A percentile compares a stretch with the other conserved stretches of the same genome.
Conservation (phyloP, 2,329 filamentous ascomycete genomes). For the Cercospora citrullina region DNA sequence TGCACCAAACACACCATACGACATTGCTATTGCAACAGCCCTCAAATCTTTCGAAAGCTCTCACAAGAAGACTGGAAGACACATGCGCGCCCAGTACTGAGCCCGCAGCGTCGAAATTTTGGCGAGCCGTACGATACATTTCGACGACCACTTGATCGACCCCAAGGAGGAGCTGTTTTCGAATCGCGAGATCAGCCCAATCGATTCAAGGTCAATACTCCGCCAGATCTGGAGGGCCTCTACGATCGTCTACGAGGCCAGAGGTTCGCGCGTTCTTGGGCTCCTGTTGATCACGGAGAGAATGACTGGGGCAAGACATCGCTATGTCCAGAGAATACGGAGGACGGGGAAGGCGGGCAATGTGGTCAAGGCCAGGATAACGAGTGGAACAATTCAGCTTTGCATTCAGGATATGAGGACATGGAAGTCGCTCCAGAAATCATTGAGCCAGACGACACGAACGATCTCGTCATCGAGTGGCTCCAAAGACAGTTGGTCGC, state of each 20-base stretch:
- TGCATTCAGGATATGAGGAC: background rate
- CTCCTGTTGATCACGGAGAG: background rate
- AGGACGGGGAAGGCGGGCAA: background rate
- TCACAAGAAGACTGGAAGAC: background rate
- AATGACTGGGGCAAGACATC: background rate
- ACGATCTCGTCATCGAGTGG: background rate
- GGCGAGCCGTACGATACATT: background rate
- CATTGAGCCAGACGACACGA: background rate
- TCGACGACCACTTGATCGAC: background rate
- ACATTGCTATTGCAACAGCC: background rate
- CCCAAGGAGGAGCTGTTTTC: background rate
- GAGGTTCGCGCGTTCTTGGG: background rate
- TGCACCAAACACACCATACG: background rate
- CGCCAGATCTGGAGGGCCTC: background rate
- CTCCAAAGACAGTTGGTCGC: constrained; percentile 1
- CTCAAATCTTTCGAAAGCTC: background rate
- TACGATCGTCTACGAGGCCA: background rate
- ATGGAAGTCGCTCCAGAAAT: background rate
- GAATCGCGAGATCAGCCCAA: background rate
- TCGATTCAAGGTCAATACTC: background rate
- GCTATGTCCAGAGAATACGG: background rate
- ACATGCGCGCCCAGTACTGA: background rate
- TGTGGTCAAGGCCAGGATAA: background rate
- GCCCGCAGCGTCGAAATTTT: background rate
- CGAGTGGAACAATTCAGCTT: background rate